Evolutionary conservation across 768 basidiomycete genomes (phyloP).

Genomic region (Rhizopogon sp.): DNA sequence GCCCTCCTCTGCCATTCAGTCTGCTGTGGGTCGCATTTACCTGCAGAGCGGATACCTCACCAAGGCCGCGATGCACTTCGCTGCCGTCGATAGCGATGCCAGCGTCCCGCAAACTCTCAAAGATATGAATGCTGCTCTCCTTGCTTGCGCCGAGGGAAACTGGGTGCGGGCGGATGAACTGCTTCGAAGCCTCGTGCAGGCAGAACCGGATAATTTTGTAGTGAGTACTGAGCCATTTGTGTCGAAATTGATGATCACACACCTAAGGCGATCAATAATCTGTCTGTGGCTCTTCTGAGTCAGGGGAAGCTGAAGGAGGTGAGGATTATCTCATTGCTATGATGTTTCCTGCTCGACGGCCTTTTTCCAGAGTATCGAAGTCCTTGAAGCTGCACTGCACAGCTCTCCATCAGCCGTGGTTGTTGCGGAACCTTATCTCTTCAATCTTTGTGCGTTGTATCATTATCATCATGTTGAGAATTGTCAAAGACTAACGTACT

Average conservation of each 20-base stretch:
- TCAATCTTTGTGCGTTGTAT: conserved; percentile 67
- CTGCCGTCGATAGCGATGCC: conserved; percentile 33
- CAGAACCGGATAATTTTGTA: conserved; percentile 56
- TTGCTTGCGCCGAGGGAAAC: conserved; percentile 66
- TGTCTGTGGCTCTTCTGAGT: conserved; percentile 65
- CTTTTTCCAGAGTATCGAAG: conserved; percentile 54
- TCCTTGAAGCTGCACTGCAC: conserved; percentile 57
- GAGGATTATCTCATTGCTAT: conserved; percentile 2
- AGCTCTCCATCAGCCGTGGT: conserved; percentile 67
- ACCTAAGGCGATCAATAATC: conserved; percentile 66
- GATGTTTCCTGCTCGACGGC: neutral
- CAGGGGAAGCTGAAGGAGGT: conserved; percentile 75
- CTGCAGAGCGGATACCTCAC: conserved; percentile 66
- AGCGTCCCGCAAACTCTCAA: conserved; percentile 38
- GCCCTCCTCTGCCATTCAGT: conserved; percentile 52
- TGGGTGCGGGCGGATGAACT: conserved; percentile 51
- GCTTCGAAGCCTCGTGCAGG: conserved; percentile 39
- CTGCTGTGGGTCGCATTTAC: conserved; percentile 69
- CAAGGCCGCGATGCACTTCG: conserved; percentile 56
- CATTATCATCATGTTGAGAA: neutral
- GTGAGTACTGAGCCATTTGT: conserved; percentile 30
- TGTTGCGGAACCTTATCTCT: conserved; percentile 77
- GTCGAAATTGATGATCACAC: neutral
- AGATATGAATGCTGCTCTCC: conserved; percentile 60
- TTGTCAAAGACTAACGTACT: neutral